Conservation (phyloP, 2,329 filamentous ascomycete species). For the Stagonosporopsis chrysanthemi region DNA sequence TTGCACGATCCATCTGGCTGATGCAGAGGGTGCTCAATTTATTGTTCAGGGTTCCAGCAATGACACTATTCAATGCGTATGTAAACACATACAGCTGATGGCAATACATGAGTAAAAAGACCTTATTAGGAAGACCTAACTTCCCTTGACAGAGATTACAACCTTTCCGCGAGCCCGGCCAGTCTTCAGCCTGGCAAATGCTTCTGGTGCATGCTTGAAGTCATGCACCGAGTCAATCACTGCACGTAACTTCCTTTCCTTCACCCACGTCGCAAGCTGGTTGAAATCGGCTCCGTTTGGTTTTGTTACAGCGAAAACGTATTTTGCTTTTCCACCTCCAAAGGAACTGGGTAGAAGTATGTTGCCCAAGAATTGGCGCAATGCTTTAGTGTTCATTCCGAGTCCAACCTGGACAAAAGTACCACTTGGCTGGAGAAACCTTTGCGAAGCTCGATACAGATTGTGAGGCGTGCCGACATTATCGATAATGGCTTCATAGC, state of each 20-base stretch:
- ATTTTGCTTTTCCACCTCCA: neutral
- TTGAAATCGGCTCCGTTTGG: neutral
- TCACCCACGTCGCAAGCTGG: neutral
- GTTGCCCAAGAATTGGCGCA: neutral
- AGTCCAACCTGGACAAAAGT: neutral
- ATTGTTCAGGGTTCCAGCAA: too few relatives aligned
- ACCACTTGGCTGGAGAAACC: neutral
- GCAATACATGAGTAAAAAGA: too few relatives aligned
- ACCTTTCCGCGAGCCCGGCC: neutral
- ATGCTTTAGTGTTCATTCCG: neutral
- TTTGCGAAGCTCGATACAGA: neutral
- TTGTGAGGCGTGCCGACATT: neutral
- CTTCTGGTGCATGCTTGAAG: neutral
- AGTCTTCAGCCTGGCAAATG: neutral
- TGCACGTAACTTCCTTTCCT: neutral
- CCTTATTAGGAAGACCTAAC: too few relatives aligned
- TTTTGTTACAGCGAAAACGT: neutral
- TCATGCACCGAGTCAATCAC: neutral
- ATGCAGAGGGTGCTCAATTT: too few relatives aligned
- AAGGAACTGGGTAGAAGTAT: neutral
- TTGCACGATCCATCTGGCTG: too few relatives aligned
- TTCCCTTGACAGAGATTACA: neutral
- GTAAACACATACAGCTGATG: too few relatives aligned
- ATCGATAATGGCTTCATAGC: neutral
- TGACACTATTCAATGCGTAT: too few relatives aligned